Base-by-base conservation (phyloP, 1,284 basidiomycete species). In the Peniophora sp. region DNA sequence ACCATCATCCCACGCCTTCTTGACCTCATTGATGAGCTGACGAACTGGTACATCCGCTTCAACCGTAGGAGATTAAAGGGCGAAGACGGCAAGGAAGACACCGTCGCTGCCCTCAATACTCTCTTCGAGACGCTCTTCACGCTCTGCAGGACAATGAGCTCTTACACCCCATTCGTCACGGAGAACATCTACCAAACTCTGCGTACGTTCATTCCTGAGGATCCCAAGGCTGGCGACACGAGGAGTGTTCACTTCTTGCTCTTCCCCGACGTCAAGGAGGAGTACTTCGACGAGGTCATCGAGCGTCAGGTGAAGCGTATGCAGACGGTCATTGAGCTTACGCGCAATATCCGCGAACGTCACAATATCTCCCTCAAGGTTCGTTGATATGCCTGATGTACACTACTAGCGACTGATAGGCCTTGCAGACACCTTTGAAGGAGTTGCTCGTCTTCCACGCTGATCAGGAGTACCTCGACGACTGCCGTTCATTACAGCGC, bases 21-120 rank as follows among this genome's bases (percentile, higher is more conserved):
- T 52, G 89, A 92, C 57, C 83, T 99, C 54, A 81, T 99, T 45
- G 92, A 97, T 60, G 97, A 99, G 68, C 76, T 99, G 53, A 99
- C 97, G 46, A 99, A 99, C 68, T 98, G 96, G 95, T 99, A 99
- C 71, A 99, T 99, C 62, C 93, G 97, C 50, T 99, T 99, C 78
- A 99, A 99, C 71, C 85, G 97, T 52, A 86, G 87, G 58, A 82
- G 97, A 24, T 74, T 99, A 53, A 99, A 99, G 77, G 97, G 97
- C 46, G 92, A 97, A 67, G 89, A 92, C 62, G 92, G 96, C 3
- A 74, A 80, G 52, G 88, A 94, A 60, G 96, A 99, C 64, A 96
- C 95, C 9, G 65, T 86, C 15, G 73, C 85, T 11, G 97, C 96
- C 11, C 76, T 99, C 62, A 97, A 99, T 68, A 97, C 96, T 17